These are phyloP conservation scores for Pseudopithomyces chartarum DNA, from an alignment of 2,329 filamentous ascomycete genomes.

Conservation along the genomic window DNA sequence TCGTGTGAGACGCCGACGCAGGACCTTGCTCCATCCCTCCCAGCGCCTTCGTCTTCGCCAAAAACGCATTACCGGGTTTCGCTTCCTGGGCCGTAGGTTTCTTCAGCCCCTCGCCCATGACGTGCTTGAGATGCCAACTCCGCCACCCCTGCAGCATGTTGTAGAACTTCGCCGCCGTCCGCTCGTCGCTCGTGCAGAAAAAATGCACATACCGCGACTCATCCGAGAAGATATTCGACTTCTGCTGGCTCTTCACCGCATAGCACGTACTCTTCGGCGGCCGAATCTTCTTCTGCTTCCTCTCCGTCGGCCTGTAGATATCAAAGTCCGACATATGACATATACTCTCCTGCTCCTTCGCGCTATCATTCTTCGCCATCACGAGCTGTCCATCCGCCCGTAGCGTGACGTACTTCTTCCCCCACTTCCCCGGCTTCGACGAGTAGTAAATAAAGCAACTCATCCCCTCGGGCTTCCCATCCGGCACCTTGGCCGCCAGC, in stretches of 20 bases:
- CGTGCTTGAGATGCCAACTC: slow-evolving; percentile 87
- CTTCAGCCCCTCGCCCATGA: slow-evolving; percentile 63
- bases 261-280: slow-evolving; percentile 86
- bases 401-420: slow-evolving; percentile 79
- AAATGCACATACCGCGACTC: slow-evolving; percentile 90
- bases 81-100: slow-evolving; percentile 40
- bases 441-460: slow-evolving; percentile 79
- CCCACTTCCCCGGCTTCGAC: slow-evolving; percentile 83
- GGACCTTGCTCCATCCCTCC: slow-evolving; percentile 21
- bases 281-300: slow-evolving; percentile 72
- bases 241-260: slow-evolving; percentile 91
- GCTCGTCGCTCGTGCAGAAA: slow-evolving; percentile 78
- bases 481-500: slow-evolving; percentile 67
- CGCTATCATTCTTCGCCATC: slow-evolving; percentile 71
- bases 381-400: slow-evolving; percentile 72
- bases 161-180: slow-evolving; percentile 71
- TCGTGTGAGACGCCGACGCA: slow-evolving; percentile 29
- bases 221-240: slow-evolving; percentile 79
- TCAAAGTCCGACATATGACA: slow-evolving; percentile 93
- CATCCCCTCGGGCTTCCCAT: slow-evolving; percentile 67
- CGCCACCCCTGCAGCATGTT: slow-evolving; percentile 78
- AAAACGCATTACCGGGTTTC: slow-evolving; percentile 30
- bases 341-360: slow-evolving; percentile 70
- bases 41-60: slow-evolving; percentile 6
- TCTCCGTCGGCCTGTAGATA: slow-evolving; percentile 77